These are phyloP conservation scores for Solanum chacoense DNA, from an alignment of 305 asterid genomes.

Conservation along the genomic window DNA sequence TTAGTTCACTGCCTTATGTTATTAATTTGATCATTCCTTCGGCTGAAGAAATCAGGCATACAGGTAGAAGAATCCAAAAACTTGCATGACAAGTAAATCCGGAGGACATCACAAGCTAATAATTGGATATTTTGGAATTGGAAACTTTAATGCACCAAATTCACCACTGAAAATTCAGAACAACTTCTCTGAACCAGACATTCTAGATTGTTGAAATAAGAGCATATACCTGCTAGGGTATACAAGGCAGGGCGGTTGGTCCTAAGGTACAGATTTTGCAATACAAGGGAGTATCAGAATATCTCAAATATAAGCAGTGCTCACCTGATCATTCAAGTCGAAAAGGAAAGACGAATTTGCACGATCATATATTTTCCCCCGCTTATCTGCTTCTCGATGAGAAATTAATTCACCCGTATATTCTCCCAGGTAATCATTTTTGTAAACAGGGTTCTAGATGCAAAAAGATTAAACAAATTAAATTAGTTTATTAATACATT, in stretches of 20 bases:
- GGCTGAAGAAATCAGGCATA: not conserved
- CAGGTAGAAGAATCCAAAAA: not conserved
- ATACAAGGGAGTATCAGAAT: not conserved
- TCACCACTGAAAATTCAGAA: not conserved
- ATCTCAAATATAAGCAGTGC: not conserved
- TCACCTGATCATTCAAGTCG: slow-evolving; percentile 92
- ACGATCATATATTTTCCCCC: slow-evolving; percentile 93
- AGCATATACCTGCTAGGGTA: not conserved
- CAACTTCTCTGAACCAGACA: not conserved
- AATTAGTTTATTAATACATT: not conserved
- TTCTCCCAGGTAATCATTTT: slow-evolving; percentile 95
- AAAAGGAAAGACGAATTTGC: slow-evolving; percentile 95
- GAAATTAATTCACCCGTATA: slow-evolving; percentile 97
- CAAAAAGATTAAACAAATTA: not conserved
- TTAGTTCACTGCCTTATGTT: not conserved
- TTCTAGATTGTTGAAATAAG: not conserved
- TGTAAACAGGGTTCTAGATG: slow-evolving; percentile 68
- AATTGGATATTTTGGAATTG: not conserved
- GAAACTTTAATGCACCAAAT: not conserved
- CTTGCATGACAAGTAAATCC: not conserved
- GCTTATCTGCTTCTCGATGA: slow-evolving; percentile 97
- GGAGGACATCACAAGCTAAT: not conserved
- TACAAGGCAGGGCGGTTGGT: not conserved
- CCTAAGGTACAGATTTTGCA: not conserved
- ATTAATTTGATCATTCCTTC: not conserved